Evolutionary conservation across 116 monocot genomes (phyloP).

Genomic region (Dioscorea cayenensis): DNA sequence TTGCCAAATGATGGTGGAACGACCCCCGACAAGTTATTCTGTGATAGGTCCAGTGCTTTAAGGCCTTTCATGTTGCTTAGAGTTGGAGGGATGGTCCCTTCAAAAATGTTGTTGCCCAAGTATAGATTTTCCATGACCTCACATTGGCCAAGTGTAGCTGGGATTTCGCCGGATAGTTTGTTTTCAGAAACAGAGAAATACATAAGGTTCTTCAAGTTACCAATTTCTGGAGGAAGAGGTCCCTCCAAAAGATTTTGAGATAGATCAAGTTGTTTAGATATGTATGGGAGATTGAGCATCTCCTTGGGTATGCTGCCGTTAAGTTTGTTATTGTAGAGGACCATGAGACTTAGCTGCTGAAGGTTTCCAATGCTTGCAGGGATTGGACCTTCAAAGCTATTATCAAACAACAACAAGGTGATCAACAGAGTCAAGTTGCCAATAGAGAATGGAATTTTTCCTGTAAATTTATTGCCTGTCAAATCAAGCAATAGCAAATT

Average conservation of each 20-base stretch:
- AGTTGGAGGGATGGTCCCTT: background rate
- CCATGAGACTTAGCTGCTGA: background rate
- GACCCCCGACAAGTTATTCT: background rate
- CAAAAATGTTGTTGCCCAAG: background rate
- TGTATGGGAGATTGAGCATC: background rate
- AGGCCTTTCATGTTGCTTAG: background rate
- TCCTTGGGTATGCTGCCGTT: background rate
- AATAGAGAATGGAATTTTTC: constrained; percentile 20
- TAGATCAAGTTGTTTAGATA: background rate
- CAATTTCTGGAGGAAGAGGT: constrained; percentile 10
- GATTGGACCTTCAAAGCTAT: background rate
- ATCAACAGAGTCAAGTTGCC: constrained; percentile 16
- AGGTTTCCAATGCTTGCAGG: background rate
- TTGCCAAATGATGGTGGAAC: background rate
- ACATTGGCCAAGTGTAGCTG: background rate
- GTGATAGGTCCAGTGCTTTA: background rate
- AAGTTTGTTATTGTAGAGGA: background rate
- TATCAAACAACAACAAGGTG: background rate
- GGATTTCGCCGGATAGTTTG: background rate
- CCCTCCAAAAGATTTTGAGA: constrained; percentile 14
- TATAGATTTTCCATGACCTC: background rate
- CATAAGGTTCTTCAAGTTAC: background rate
- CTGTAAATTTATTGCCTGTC: constrained; percentile 9
- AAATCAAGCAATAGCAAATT: constrained; percentile 8
- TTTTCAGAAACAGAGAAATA: background rate